phyloP scores from a whole-genome alignment of 345 rosid genomes.

The Gossypium thurberi region DNA sequence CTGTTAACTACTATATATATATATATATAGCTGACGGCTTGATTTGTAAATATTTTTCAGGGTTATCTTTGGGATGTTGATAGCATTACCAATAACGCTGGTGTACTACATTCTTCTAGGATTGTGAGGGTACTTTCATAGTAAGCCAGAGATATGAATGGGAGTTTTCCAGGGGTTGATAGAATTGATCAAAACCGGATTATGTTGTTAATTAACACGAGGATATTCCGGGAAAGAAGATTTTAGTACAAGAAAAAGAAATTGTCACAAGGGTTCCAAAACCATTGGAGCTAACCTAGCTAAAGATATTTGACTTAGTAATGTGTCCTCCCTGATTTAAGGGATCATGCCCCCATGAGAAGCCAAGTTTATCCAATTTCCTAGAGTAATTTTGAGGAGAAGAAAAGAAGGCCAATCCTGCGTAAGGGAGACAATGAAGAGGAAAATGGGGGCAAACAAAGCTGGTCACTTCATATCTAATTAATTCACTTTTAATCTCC shows the following conservation, averaged over 20 bases:
- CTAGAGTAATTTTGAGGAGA: constrained; percentile 14
- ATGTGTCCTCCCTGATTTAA: constrained; percentile 28
- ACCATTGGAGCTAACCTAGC: constrained; percentile 35
- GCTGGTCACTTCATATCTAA: constrained; percentile 2
- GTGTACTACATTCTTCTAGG: constrained; percentile 90
- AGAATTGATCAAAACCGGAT: constrained; percentile 12
- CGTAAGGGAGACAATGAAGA: constrained; percentile 26
- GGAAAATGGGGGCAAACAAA: constrained; percentile 20
- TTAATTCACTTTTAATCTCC: constrained; percentile 12
- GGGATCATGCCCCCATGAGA: constrained; percentile 45
- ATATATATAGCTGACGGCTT: background rate
- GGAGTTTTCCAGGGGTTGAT: constrained; percentile 17
- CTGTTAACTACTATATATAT: too few species aligned
- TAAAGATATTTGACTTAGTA: constrained; percentile 18
- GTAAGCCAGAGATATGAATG: constrained; percentile 18
- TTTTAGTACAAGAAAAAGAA: background rate
- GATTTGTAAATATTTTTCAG: constrained; percentile 38
- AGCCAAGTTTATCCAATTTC: constrained; percentile 28
- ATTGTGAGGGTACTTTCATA: constrained; percentile 24
- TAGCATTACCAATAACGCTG: constrained; percentile 88
- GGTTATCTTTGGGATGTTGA: constrained; percentile 94
- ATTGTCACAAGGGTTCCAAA: constrained; percentile 24
- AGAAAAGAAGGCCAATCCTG: constrained; percentile 11
- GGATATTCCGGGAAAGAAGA: constrained; percentile 15
- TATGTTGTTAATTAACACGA: background rate